Percentiles rank a stretch among this genome's conserved stretches.
phyloP scores from a whole-genome alignment of 108 stramenopile genomes.

The Skeletonema potamos region DNA sequence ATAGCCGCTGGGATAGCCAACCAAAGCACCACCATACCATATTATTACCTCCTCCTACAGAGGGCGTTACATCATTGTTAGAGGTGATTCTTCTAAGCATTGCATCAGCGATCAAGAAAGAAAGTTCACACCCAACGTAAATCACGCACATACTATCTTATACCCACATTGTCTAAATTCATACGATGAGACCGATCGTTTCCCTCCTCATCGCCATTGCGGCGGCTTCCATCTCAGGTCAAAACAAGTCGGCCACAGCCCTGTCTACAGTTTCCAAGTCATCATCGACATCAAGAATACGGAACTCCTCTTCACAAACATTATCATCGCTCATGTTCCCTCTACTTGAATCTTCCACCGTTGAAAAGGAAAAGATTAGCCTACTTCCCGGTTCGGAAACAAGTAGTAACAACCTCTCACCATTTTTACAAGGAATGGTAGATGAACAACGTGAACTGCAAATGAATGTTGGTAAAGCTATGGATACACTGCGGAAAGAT shows the following conservation, averaged over 20 bases:
- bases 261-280: not conserved
- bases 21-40: too few relatives aligned
- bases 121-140: too few relatives aligned
- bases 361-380: not conserved
- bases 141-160: not conserved
- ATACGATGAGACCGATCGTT: not conserved
- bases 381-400: not conserved
- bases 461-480: slow-evolving; percentile 74
- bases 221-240: not conserved
- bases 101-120: not conserved
- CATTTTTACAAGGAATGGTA: slow-evolving; percentile 67
- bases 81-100: too few relatives aligned
- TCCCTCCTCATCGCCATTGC: not conserved
- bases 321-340: not conserved
- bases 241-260: not conserved
- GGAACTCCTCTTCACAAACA: not conserved
- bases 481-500: slow-evolving; percentile 75
- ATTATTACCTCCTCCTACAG: too few relatives aligned
- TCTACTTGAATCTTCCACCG: not conserved
- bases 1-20: too few relatives aligned
- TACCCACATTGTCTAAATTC: too few relatives aligned
- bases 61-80: too few relatives aligned
- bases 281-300: not conserved
- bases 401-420: slow-evolving; percentile 39
- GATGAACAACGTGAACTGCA: slow-evolving; percentile 72